Evolutionary conservation across 352 stramenopile species (phyloP), one percentile per base, ranked within the genome.

Genomic region (Globisporangium recalcitrans): DNA sequence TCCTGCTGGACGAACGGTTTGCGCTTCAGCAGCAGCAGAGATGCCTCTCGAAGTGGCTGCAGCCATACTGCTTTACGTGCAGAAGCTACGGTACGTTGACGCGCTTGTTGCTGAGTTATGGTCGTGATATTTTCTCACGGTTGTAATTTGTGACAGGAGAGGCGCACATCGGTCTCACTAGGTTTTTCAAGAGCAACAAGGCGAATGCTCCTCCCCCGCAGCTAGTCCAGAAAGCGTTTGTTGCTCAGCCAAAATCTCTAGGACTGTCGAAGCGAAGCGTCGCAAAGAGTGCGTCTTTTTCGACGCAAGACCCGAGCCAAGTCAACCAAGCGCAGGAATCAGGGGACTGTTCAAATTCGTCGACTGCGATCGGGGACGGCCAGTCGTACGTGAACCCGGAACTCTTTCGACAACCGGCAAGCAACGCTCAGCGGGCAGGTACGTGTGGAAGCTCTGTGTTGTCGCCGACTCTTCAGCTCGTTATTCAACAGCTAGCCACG

Each of bases 1-100:
- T 99, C 44, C 72, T 99, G 26, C 79, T 97, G 27, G 98, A 99
- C 70, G 93, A 98, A 68, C 90, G 97, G 2, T 99, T 99, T 85
- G 82, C 76, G 0, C 76, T 96, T 22, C 73, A 85, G 44, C 82
- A 93, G 53, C 97, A 98, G 60, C 80, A 93, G 52, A 80, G 96
- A 21, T 96, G 90, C 24, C 62, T 99, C 7, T 98, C 93, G 49
- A 98, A 98, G 65, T 99, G 97, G 97, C 73, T 99, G 11, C 85
- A 95, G 38, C 82, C 85, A 5, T 92, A 89, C 58, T 92, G 77
- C 58, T 75, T 78, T 38, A 77, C 72, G 1, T 84, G 75, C 31
- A 71, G 62, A 67, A 85, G 63, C 49, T 95, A 95, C 31, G 86
- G 85, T 93, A 70, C 1, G 16, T 16, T 22, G 14, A 4, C 19